Evolutionary conservation across 495 filamentous ascomycete genomes (phyloP).

Genomic region (Rostrohypoxylon terebratum): DNA sequence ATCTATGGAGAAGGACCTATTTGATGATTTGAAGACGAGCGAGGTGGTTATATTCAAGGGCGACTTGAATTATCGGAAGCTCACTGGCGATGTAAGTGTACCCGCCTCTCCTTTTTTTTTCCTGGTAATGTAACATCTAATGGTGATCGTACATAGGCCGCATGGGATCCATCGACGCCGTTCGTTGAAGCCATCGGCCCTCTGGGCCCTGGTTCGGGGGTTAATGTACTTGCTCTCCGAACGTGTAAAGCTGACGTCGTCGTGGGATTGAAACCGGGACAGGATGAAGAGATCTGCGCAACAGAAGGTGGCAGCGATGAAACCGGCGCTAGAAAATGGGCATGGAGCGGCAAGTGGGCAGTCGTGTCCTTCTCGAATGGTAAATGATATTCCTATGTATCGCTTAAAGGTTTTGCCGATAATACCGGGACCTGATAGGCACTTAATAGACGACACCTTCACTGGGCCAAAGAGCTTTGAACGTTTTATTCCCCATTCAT

Average conservation of each 20-base stretch:
- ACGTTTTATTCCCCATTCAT: background rate
- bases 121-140: conserved; percentile 7
- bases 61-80: conserved; percentile 93
- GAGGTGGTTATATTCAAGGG: conserved; percentile 98
- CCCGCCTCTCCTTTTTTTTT: background rate
- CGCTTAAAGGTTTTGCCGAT: background rate
- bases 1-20: conserved; percentile 69
- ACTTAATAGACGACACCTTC: conserved; percentile 28
- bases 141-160: conserved; percentile 61
- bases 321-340: conserved; percentile 85
- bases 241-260: conserved; percentile 97
- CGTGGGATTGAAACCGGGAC: conserved; percentile 82
- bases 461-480: background rate
- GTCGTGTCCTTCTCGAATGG: conserved; percentile 83
- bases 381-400: conserved; percentile 32
- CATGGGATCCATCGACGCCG: conserved; percentile 88
- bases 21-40: conserved; percentile 81
- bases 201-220: conserved; percentile 79
- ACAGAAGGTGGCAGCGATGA: conserved; percentile 76
- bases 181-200: conserved; percentile 90
- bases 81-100: conserved; percentile 82
- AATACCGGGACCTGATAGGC: conserved; percentile 25
- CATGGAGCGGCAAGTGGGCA: conserved; percentile 97
- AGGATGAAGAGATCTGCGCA: conserved; percentile 80
- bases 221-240: conserved; percentile 85